Percentiles rank a stretch among this genome's conserved stretches.
Conservation (phyloP, 306 rosid species). For the Vigna trinervia region DNA sequence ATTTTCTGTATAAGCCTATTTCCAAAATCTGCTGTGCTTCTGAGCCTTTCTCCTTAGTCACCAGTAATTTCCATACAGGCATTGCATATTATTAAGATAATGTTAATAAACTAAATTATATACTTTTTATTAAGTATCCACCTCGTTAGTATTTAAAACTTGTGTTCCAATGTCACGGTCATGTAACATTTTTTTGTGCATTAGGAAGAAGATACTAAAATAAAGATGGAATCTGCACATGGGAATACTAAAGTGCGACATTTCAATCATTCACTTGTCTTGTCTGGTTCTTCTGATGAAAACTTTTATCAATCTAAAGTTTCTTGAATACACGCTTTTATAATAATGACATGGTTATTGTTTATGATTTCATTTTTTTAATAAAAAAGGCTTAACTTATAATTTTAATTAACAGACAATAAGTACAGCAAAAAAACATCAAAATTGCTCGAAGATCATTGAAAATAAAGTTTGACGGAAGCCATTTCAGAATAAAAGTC, state of each 20-base stretch:
- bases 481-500: not conserved
- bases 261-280: not conserved
- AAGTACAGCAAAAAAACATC: not conserved
- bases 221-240: not conserved
- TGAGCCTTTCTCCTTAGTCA: not conserved
- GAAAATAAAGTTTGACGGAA: not conserved
- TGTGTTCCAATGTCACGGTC: not conserved
- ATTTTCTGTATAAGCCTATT: slow-evolving; percentile 52
- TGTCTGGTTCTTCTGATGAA: too few species aligned
- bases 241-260: not conserved
- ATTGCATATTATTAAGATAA: not conserved
- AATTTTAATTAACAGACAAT: not conserved
- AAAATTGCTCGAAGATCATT: not conserved
- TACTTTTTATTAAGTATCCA: not conserved
- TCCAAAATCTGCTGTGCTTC: slow-evolving; percentile 21
- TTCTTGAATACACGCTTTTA: not conserved
- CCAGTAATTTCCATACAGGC: not conserved
- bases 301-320: not conserved
- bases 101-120: not conserved
- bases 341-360: not conserved
- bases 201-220: too few species aligned
- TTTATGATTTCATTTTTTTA: not conserved
- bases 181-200: not conserved
- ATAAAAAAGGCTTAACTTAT: not conserved
- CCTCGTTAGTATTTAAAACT: not conserved